Evolutionary conservation across 2,329 filamentous ascomycete genomes (phyloP).

Genomic region (Clarireedia monteithiana): DNA sequence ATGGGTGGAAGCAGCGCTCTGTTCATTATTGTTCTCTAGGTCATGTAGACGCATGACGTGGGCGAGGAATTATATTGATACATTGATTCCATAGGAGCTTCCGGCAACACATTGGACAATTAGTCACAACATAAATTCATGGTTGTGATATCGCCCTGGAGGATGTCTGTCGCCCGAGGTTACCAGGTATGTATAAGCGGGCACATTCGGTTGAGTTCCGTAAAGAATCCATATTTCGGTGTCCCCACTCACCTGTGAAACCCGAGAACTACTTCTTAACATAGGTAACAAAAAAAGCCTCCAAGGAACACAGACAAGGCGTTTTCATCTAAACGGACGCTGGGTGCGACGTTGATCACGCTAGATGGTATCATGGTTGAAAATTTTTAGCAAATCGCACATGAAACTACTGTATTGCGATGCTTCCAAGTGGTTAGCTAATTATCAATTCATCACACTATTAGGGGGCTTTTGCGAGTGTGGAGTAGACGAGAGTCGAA

Average conservation of each 20-base stretch:
- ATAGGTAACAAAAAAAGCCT: not conserved
- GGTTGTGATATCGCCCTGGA: not conserved
- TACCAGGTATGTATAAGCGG: slow-evolving; percentile 5
- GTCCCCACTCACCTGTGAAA: not conserved
- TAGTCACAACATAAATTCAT: not conserved
- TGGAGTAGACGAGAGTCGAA: not conserved
- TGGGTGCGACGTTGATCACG: slow-evolving; percentile 4
- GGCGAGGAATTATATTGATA: slow-evolving; percentile 1
- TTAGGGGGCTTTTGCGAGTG: not conserved
- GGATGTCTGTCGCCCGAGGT: not conserved
- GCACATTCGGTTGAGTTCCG: not conserved
- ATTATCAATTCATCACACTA: slow-evolving; percentile 1
- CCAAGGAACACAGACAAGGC: not conserved
- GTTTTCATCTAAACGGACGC: not conserved
- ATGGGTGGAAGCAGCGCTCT: not conserved
- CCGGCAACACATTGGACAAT: not conserved
- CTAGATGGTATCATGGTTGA: slow-evolving; percentile 1
- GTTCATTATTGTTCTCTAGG: not conserved
- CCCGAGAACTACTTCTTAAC: not conserved
- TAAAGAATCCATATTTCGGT: not conserved
- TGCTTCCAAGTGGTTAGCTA: not conserved
- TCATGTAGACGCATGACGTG: not conserved
- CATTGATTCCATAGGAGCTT: not conserved
- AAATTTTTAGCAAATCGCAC: slow-evolving; percentile 1
- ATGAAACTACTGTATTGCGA: not conserved